Conservation (phyloP, 129 eudicot genomes). For the Pseudognaphalium luteoalbum region DNA sequence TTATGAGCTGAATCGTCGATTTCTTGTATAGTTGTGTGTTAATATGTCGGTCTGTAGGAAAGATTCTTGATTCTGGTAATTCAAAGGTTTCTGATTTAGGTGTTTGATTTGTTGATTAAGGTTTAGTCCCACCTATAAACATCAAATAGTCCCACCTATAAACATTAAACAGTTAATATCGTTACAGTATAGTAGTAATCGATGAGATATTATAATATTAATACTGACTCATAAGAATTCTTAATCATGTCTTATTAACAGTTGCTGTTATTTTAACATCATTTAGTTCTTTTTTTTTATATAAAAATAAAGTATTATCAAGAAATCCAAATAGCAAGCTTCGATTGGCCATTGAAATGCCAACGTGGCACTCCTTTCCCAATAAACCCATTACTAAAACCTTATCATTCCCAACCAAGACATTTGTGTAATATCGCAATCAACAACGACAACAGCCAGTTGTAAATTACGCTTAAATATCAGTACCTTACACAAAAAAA, state of each 20-base stretch:
- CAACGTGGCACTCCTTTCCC: slow-evolving; percentile 44
- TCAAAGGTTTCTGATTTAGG: too few relatives aligned
- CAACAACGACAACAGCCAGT: not conserved
- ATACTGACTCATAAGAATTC: too few relatives aligned
- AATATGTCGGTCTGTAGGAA: not conserved
- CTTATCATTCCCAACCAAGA: slow-evolving; percentile 47
- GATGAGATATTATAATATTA: too few relatives aligned
- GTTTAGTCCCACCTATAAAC: too few relatives aligned
- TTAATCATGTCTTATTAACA: too few relatives aligned
- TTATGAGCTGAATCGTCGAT: not conserved
- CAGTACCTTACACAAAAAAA: not conserved
- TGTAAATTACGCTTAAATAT: not conserved
- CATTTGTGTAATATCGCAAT: not conserved
- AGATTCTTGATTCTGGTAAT: too few relatives aligned
- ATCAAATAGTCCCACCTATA: too few relatives aligned
- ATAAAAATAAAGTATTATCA: slow-evolving; percentile 17
- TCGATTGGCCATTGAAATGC: slow-evolving; percentile 50
- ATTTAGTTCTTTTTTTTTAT: too few relatives aligned
- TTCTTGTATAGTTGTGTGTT: not conserved
- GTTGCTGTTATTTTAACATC: too few relatives aligned
- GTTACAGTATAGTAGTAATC: too few relatives aligned
- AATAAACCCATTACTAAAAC: slow-evolving; percentile 30
- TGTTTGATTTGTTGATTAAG: too few relatives aligned
- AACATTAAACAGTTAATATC: too few relatives aligned
- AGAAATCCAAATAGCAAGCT: slow-evolving; percentile 50